These are phyloP conservation scores for Ajuga reptans DNA, from an alignment of 305 asterid genomes.

Conservation along the genomic window DNA sequence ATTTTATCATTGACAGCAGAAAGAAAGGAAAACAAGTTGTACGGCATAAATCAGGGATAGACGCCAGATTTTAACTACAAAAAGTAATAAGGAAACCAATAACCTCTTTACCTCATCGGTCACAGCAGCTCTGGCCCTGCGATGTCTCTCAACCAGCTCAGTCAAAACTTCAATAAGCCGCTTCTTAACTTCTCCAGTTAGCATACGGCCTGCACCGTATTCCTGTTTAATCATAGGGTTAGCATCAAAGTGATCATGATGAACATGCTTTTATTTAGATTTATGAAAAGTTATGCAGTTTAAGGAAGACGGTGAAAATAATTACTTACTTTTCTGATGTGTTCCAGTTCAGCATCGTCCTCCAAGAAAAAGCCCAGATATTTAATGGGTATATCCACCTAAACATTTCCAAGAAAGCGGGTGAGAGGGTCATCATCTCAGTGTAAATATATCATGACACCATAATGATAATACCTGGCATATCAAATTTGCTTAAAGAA, in stretches of 20 bases:
- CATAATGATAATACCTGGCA: neutral
- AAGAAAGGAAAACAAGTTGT: no score
- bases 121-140: conserved; percentile 73
- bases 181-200: conserved; percentile 88
- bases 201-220: conserved; percentile 82
- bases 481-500: no score
- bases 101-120: conserved; percentile 67
- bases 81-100: no score
- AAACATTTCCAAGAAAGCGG: conserved; percentile 15
- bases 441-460: neutral
- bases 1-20: neutral
- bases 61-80: no score
- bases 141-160: conserved; percentile 76
- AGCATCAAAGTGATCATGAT: neutral
- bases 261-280: neutral
- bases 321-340: conserved; percentile 47
- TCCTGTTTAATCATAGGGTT: conserved; percentile 41
- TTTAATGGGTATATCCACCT: conserved; percentile 86
- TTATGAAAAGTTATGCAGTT: no score
- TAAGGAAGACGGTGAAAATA: neutral
- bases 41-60: no score
- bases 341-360: conserved; percentile 72
- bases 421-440: neutral
- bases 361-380: conserved; percentile 94
- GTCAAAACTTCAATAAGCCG: conserved; percentile 67